Conservation (phyloP, 2,329 filamentous ascomycete species). For the Sclerotinia subarctica region DNA sequence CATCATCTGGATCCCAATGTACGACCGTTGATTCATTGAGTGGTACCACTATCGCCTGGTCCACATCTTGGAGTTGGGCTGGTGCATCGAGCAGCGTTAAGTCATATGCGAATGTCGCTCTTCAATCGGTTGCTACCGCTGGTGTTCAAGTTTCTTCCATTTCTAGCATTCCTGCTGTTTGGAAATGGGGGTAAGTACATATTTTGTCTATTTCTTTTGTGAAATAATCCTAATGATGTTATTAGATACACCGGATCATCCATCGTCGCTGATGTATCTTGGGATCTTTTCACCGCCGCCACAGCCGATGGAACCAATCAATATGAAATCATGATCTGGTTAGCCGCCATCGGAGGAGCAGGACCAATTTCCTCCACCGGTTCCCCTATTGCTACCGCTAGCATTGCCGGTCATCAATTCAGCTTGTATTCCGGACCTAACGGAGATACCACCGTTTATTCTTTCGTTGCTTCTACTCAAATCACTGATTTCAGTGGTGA, state of each 20-base stretch:
- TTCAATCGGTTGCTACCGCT: constrained; percentile 40
- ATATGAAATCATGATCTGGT: constrained; percentile 67
- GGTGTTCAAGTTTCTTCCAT: constrained; percentile 39
- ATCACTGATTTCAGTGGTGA: constrained; percentile 54
- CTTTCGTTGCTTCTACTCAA: constrained; percentile 50
- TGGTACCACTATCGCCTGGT: constrained; percentile 41
- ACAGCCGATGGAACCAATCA: constrained; percentile 47
- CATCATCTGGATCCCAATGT: constrained; percentile 38
- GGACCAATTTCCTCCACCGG: constrained; percentile 55
- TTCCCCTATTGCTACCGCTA: constrained; percentile 50
- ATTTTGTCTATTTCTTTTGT: neutral
- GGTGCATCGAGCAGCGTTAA: constrained; percentile 42
- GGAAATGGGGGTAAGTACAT: constrained; percentile 41
- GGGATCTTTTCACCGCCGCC: constrained; percentile 57
- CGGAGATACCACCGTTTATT: constrained; percentile 57
- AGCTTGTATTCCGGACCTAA: constrained; percentile 58
- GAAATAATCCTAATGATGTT: constrained; percentile 1
- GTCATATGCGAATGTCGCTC: constrained; percentile 43
- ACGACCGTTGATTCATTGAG: constrained; percentile 39
- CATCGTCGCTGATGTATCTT: constrained; percentile 57
- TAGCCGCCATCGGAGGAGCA: constrained; percentile 53
- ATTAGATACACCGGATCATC: constrained; percentile 46
- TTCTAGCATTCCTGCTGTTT: constrained; percentile 40
- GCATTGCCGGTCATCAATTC: constrained; percentile 53
- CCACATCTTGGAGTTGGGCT: constrained; percentile 43